Percentiles rank a stretch among this genome's conserved stretches.
Conservation (phyloP, 257 asterid genomes). For the Solanum phureja region DNA sequence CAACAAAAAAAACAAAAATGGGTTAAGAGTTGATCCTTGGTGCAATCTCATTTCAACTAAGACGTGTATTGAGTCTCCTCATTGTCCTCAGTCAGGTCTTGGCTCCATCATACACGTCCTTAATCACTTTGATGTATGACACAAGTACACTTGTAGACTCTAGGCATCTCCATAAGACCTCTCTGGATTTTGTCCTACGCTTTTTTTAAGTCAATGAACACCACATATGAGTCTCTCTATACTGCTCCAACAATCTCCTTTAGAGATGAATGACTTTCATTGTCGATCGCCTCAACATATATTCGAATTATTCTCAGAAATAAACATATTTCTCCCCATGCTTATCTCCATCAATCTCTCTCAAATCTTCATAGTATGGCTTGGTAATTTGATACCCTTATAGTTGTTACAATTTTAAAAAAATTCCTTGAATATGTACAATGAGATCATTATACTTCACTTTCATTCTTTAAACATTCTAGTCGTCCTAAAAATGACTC, state of each 20-base stretch:
- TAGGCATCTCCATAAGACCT: not conserved
- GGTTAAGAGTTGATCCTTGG: not conserved
- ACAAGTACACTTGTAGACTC: not conserved
- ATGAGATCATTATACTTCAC: not conserved
- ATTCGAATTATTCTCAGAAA: not conserved
- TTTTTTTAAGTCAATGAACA: not conserved
- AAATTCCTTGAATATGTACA: fast-evolving
- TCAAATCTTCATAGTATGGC: not conserved
- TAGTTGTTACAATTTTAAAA: not conserved
- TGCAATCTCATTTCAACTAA: not conserved
- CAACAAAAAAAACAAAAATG: not conserved
- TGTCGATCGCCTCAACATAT: too few relatives aligned
- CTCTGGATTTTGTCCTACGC: not conserved
- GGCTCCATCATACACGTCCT: not conserved
- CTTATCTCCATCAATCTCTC: not conserved
- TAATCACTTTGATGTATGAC: not conserved
- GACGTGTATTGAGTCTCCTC: not conserved
- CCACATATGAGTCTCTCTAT: not conserved
- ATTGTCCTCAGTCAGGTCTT: not conserved
- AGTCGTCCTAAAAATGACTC: not conserved
- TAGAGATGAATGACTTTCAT: not conserved
- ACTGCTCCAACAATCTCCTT: not conserved
- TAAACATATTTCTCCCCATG: not conserved
- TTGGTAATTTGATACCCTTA: not conserved
- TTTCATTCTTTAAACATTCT: not conserved